phyloP scores from a whole-genome alignment of 129 eudicot species.

The Flaveria trinervia region DNA sequence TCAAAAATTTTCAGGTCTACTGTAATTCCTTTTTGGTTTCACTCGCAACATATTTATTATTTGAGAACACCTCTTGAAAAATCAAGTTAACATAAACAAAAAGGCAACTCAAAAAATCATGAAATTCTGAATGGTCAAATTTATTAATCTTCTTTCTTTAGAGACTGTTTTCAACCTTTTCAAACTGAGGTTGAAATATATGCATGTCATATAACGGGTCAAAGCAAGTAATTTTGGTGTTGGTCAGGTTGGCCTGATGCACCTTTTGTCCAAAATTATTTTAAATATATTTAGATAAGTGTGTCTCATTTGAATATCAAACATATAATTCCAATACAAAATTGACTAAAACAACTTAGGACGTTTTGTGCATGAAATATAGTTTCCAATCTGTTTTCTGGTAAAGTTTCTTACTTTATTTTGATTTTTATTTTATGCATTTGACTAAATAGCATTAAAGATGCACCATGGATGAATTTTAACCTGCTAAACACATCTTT shows the following conservation, averaged over 20 bases:
- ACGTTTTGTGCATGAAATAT: too few species aligned
- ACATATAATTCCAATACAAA: background rate
- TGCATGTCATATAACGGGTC: background rate
- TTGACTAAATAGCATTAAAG: too few species aligned
- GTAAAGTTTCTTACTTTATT: too few species aligned
- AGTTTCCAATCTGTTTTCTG: too few species aligned
- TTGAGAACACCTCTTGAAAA: background rate
- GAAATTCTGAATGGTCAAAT: too few species aligned
- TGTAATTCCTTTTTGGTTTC: too few species aligned
- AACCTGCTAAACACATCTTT: background rate
- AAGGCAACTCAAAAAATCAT: background rate
- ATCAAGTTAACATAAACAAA: background rate
- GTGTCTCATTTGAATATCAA: background rate
- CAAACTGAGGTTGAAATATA: background rate
- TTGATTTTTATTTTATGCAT: too few species aligned
- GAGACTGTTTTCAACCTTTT: background rate
- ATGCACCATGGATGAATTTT: background rate
- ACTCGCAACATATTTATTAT: too few species aligned
- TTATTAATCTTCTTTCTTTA: too few species aligned
- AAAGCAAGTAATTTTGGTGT: background rate
- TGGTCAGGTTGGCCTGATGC: background rate
- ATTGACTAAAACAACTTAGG: too few species aligned
- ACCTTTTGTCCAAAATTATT: background rate
- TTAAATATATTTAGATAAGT: background rate
- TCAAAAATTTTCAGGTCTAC: too few species aligned